Evolutionary conservation across 1,284 basidiomycete genomes (phyloP), one percentile per base, ranked within the genome.

Genomic region (Boletus semigastroideus): DNA sequence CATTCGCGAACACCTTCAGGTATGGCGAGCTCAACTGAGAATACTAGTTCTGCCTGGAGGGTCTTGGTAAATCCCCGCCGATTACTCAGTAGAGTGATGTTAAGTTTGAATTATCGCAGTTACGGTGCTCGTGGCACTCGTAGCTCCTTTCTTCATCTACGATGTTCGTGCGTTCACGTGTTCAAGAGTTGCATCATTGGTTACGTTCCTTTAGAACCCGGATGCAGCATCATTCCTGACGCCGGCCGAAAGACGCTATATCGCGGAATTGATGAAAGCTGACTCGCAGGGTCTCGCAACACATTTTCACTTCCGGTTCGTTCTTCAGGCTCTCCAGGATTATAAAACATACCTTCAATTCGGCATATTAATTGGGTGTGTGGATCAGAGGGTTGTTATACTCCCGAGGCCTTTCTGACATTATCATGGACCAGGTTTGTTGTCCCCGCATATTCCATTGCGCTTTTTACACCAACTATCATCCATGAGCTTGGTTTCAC

Each of bases 401-500:
- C n/a, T n/a, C 2, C 1, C 9, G 14, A 4, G 6, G 9, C 36
- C n/a, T 11, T 44, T 20, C 43, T 49, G 39, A 55, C 9, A 50
- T 45, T 57, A 46, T 49, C 13, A 11, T 31, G 28, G 6, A 14
- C 16, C 45, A 70, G 77, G 20, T 51, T 77, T 34, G 65, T 78
- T 46, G 67, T 78, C 46, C 74, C 83, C 5, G 68, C 77, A 28
- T 83, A 82, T 58, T 76, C 77, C 14, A 74, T 83, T 52, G 73
- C 80, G 7, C 70, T 84, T 25, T 85, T 84, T 58, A 69, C 72
- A 0, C 82, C 80, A 1, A 80, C 76, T 1, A 81, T 83, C 55
- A 75, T 83, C 45, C 65, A 70, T 19, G 67, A 74, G 40, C 70
- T 83, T 8, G 81, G 82, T 11, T 86, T 74, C 69, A 71, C 75